Conservation (phyloP, 176 grass and related monocot genomes). For the Musa troglodytarum region DNA sequence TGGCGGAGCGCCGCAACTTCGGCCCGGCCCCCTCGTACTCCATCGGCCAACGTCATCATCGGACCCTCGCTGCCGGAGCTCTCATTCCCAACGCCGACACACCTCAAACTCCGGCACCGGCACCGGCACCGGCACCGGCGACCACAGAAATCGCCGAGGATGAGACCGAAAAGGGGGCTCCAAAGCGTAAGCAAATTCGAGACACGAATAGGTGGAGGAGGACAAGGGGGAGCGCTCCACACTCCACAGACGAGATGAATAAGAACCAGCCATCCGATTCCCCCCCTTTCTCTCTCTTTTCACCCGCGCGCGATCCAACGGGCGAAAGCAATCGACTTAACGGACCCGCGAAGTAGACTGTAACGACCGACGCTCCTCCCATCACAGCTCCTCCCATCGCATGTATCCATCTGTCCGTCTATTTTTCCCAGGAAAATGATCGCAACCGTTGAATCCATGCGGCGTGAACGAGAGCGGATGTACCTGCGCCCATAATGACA, state of each 20-base stretch:
- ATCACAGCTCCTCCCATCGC: conserved; percentile 9
- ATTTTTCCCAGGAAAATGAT: not conserved
- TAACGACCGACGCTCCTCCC: conserved; percentile 2
- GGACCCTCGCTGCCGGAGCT: conserved; percentile 32
- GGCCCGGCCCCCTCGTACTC: conserved; percentile 10
- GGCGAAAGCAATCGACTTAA: not conserved
- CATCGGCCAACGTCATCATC: conserved; percentile 24
- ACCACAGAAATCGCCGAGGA: conserved; percentile 6
- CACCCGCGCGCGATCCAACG: conserved; percentile 21
- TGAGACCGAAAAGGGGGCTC: conserved; percentile 2
- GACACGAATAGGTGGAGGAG: not conserved
- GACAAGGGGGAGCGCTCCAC: conserved; percentile 5
- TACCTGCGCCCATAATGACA: not conserved
- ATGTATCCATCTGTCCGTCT: not conserved
- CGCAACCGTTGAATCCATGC: not conserved
- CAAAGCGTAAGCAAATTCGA: not conserved
- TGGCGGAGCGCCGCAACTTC: not conserved
- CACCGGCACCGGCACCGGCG: not conserved
- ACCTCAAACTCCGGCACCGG: not conserved
- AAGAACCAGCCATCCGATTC: conserved; percentile 64
- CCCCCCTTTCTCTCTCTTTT: conserved; percentile 40
- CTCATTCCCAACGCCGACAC: conserved; percentile 13
- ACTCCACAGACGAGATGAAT: conserved; percentile 29
- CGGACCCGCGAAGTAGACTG: conserved; percentile 8
- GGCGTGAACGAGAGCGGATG: not conserved